Evolutionary conservation across 2,329 filamentous ascomycete genomes (phyloP).

Genomic region (Aspergillus caelatus): DNA sequence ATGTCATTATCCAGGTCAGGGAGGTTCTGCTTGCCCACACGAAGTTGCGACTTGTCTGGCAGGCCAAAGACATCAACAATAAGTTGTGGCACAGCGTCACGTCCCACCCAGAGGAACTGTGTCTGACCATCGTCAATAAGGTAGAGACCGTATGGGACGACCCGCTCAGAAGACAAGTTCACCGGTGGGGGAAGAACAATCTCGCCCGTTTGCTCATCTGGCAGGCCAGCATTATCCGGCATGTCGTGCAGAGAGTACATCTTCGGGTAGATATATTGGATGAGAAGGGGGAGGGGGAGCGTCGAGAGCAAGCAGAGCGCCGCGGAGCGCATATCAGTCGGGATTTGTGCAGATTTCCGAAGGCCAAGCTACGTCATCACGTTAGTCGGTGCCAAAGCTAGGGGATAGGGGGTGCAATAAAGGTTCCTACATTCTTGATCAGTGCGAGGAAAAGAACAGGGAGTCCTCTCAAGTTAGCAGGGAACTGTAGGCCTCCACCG

Average conservation of each 20-base stretch:
- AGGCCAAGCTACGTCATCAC: slow-evolving; percentile 63
- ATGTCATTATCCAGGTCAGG: slow-evolving; percentile 94
- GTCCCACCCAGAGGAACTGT: slow-evolving; percentile 95
- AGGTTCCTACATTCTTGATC: slow-evolving; percentile 80
- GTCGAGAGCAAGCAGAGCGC: slow-evolving; percentile 94
- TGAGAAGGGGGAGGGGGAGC: slow-evolving; percentile 81
- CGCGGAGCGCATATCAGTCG: slow-evolving; percentile 88
- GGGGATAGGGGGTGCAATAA: slow-evolving; percentile 14
- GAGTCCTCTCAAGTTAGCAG: slow-evolving; percentile 84
- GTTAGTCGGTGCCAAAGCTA: slow-evolving; percentile 26
- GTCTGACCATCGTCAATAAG: slow-evolving; percentile 96
- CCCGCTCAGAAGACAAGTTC: slow-evolving; percentile 84
- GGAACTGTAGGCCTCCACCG: slow-evolving; percentile 87
- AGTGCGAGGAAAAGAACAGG: slow-evolving; percentile 89
- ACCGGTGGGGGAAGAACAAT: slow-evolving; percentile 82
- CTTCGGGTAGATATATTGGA: slow-evolving; percentile 88
- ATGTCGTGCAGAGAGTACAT: slow-evolving; percentile 92
- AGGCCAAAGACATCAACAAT: slow-evolving; percentile 88
- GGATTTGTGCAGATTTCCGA: slow-evolving; percentile 89
- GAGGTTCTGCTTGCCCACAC: slow-evolving; percentile 85
- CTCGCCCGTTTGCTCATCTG: slow-evolving; percentile 82
- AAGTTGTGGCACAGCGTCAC: slow-evolving; percentile 88
- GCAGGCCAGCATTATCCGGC: slow-evolving; percentile 88
- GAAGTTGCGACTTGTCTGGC: slow-evolving; percentile 78
- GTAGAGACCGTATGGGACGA: slow-evolving; percentile 89